These are phyloP conservation scores for Lagenidium sp. DNA, from an alignment of 352 stramenopile genomes.

Conservation along the genomic window DNA sequence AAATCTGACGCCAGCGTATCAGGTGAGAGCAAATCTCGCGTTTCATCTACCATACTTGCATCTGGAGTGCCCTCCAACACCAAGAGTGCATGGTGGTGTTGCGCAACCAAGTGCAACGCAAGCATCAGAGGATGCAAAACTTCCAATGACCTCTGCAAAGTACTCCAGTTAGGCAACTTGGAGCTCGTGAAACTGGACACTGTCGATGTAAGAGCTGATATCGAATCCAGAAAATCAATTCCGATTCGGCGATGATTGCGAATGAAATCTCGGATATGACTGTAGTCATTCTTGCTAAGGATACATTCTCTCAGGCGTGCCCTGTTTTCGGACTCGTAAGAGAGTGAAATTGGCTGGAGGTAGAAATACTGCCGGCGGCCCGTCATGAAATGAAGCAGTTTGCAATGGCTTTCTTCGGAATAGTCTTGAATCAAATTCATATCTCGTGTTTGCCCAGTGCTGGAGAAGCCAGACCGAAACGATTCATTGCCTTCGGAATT, in stretches of 20 bases:
- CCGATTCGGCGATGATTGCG: conserved; percentile 9
- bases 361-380: conserved; percentile 78
- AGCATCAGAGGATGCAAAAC: conserved; percentile 49
- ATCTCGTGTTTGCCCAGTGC: conserved; percentile 44
- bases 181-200: conserved; percentile 1
- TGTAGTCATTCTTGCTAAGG: conserved; percentile 8
- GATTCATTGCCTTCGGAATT: too few species aligned
- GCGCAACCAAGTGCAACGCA: conserved; percentile 42
- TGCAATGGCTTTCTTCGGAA: conserved; percentile 48
- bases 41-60: not conserved
- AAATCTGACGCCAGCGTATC: conserved; percentile 52
- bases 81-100: conserved; percentile 34
- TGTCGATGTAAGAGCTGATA: conserved; percentile 3
- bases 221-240: conserved; percentile 6
- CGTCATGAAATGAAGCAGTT: conserved; percentile 43
- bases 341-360: conserved; percentile 32
- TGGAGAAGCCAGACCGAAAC: conserved; percentile 51
- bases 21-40: conserved; percentile 23
- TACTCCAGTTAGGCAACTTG: conserved; percentile 27
- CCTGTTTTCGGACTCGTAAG: conserved; percentile 10
- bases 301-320: conserved; percentile 8
- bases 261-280: conserved; percentile 9
- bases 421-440: conserved; percentile 79
- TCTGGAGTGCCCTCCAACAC: conserved; percentile 7
- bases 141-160: conserved; percentile 37